phyloP scores from a whole-genome alignment of 495 filamentous ascomycete species.

The Penicillium mononematosum region DNA sequence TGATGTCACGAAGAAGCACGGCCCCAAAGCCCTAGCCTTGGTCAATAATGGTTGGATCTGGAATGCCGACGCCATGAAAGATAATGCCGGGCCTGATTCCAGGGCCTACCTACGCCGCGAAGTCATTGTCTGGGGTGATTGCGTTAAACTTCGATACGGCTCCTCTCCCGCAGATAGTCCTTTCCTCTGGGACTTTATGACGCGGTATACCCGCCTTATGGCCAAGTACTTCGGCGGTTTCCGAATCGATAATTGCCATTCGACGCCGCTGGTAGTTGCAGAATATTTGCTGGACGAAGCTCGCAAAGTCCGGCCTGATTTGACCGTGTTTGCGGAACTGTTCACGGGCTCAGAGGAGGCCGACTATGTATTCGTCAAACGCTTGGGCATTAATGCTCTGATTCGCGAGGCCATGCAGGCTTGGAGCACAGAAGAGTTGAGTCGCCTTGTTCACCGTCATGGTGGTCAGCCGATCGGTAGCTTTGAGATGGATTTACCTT shows the following conservation, averaged over 20 bases:
- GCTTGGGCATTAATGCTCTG: slow-evolving; percentile 82
- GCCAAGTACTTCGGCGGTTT: slow-evolving; percentile 95
- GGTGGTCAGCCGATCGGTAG: slow-evolving; percentile 93
- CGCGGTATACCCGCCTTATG: slow-evolving; percentile 85
- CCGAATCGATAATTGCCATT: slow-evolving; percentile 98
- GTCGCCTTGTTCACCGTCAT: slow-evolving; percentile 89
- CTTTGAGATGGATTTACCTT: slow-evolving; percentile 74
- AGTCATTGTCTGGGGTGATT: slow-evolving; percentile 98
- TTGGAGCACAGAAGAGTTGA: slow-evolving; percentile 91
- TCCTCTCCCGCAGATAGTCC: slow-evolving; percentile 77
- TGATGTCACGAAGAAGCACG: slow-evolving; percentile 72
- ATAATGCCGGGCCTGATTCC: slow-evolving; percentile 88
- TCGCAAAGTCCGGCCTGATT: slow-evolving; percentile 78
- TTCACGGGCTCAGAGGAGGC: slow-evolving; percentile 95
- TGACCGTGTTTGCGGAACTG: slow-evolving; percentile 92
- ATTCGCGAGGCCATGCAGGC: slow-evolving; percentile 98
- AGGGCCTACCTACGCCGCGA: slow-evolving; percentile 88
- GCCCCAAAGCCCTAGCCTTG: slow-evolving; percentile 72
- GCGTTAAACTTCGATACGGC: slow-evolving; percentile 95
- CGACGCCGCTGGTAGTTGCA: slow-evolving; percentile 88
- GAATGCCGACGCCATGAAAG: slow-evolving; percentile 89
- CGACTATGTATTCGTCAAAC: slow-evolving; percentile 93
- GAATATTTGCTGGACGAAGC: slow-evolving; percentile 94
- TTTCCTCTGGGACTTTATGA: slow-evolving; percentile 95
- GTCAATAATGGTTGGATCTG: slow-evolving; percentile 99